Percentiles rank a stretch among this genome's conserved stretches.
phyloP scores from a whole-genome alignment of 1,284 basidiomycete species.

The Leccinum subrobustum region DNA sequence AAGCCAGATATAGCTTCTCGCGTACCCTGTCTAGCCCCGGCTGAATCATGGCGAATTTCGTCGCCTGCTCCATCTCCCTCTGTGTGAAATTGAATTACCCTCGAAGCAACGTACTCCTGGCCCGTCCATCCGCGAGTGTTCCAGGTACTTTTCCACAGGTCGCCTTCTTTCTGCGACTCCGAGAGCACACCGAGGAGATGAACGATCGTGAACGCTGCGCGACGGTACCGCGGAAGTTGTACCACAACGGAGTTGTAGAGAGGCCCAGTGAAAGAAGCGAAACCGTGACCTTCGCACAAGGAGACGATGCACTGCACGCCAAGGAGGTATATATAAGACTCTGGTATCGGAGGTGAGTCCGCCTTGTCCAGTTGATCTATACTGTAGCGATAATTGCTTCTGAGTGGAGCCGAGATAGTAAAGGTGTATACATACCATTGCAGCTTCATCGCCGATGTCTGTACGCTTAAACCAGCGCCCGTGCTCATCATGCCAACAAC shows the following conservation, averaged over 20 bases:
- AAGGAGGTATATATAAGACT: conserved; percentile 90
- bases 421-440: conserved; percentile 60
- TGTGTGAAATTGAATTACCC: too few relatives aligned
- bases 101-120: too few relatives aligned
- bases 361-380: conserved; percentile 97
- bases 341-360: conserved; percentile 89
- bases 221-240: conserved; percentile 51
- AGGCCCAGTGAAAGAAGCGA: conserved; percentile 71
- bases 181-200: too few relatives aligned
- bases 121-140: too few relatives aligned
- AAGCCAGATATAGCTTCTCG: too few relatives aligned
- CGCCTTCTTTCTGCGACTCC: too few relatives aligned
- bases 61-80: too few relatives aligned
- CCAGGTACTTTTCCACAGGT: too few relatives aligned
- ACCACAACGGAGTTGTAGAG: conserved; percentile 67
- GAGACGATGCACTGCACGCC: conserved; percentile 87
- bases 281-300: conserved; percentile 73
- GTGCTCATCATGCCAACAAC: conserved; percentile 71
- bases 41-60: too few relatives aligned
- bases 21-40: too few relatives aligned
- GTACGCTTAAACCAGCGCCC: conserved; percentile 66
- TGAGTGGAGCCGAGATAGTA: not conserved
- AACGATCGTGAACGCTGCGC: too few relatives aligned
- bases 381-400: conserved; percentile 40
- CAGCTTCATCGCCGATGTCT: conserved; percentile 77